Evolutionary conservation across 108 stramenopile species (phyloP), one percentile per base, ranked within the genome.

Genomic region (Pseudonitzschia multiseries): DNA sequence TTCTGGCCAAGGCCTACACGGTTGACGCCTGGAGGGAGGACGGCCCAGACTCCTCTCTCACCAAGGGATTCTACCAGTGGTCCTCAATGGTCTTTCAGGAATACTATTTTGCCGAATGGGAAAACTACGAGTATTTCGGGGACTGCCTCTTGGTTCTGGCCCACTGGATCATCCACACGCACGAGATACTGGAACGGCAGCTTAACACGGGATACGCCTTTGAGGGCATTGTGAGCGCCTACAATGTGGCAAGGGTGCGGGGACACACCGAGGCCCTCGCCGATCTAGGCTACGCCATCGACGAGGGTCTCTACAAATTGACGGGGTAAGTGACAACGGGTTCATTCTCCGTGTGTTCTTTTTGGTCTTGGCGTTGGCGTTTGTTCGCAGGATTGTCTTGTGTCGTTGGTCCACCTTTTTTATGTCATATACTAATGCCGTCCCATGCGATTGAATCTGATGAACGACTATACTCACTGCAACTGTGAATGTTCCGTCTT

Each of bases 11-110:
- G 28, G 56, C 65, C 18, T 75, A 75, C 56, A 50, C 74, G 28
- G 32, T 75, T 0, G 57, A 68, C 42, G 74, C 56, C n/a, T 75
- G 74, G 74, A 33, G 69, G 29, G 12, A n/a, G 15, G 66, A 44
- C 24, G 27, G 20, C 10, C 57, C 59, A 24, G 74, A 75, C 56
- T 67, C 74, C 4, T 50, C 53, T 24, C 26, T 57, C 21, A 75
- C 74, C 65, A 75, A 75, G 44, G 74, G 74, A 22, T 75, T 75
- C 67, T 75, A 75, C 43, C 74, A 75, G 40, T 75, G 74, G 74
- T 53, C 64, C 54, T 68, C 66, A 0, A 75, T 75, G 74, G 33
- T 68, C 56, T 43, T 68, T 27, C 33, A 65, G 17, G 74, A 75
- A 26, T 75, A 75, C 56, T 68, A 68, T 59, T 4, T 54, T 5